phyloP scores from a whole-genome alignment of 2,329 filamentous ascomycete genomes.

The Cyphellophora europaea region DNA sequence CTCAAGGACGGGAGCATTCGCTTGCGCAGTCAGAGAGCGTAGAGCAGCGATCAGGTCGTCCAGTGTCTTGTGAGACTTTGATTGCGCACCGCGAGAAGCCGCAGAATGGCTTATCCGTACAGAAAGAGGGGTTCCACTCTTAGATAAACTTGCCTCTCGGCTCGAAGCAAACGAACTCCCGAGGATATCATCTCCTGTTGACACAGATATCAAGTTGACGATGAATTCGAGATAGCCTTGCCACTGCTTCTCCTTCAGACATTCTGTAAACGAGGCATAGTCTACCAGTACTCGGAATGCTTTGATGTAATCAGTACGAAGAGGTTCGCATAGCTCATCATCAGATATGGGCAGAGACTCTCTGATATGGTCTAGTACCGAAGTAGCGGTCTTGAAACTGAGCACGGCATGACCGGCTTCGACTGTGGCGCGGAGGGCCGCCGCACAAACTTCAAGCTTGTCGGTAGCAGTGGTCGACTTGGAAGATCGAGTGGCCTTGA shows the following conservation, averaged over 20 bases:
- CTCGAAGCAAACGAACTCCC: conserved; percentile 2
- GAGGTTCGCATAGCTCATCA: conserved; percentile 54
- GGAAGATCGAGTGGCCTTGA: conserved; percentile 38
- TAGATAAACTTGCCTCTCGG: conserved; percentile 30
- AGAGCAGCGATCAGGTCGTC: conserved; percentile 15
- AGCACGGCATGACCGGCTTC: conserved; percentile 60
- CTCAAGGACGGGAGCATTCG: conserved; percentile 14
- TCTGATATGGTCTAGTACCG: conserved; percentile 71
- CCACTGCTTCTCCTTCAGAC: conserved; percentile 63
- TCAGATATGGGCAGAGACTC: conserved; percentile 58
- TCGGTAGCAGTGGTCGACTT: conserved; percentile 41
- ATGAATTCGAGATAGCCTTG: conserved; percentile 61
- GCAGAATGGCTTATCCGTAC: conserved; percentile 8
- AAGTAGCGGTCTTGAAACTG: conserved; percentile 66
- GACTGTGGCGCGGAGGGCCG: conserved; percentile 62
- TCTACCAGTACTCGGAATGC: conserved; percentile 61
- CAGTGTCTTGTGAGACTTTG: conserved; percentile 4
- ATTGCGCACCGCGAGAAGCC: conserved; percentile 1
- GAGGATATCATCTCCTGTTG: conserved; percentile 6
- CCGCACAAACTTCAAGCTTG: conserved; percentile 60
- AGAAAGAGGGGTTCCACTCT: conserved; percentile 15
- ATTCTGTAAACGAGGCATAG: conserved; percentile 69
- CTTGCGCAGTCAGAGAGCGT: conserved; percentile 10
- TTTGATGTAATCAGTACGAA: conserved; percentile 71
- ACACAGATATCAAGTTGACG: conserved; percentile 43